Percentiles rank a stretch among this genome's conserved stretches.
phyloP scores from a whole-genome alignment of 192 early-diverging fungal species.

The Coemansia sp. region DNA sequence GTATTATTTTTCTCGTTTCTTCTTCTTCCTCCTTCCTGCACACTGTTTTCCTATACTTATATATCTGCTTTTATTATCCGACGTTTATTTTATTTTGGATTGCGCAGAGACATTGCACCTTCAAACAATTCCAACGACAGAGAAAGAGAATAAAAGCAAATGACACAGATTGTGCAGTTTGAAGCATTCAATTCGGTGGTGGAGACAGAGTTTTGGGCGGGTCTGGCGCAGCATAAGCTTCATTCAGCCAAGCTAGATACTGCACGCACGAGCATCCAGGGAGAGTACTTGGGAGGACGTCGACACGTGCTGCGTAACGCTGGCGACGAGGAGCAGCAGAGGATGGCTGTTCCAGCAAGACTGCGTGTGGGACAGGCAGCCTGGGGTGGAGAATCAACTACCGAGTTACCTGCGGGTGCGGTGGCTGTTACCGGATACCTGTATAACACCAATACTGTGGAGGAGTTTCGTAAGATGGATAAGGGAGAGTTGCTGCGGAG shows the following conservation, averaged over 20 bases:
- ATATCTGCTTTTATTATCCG: background rate
- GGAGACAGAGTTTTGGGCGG: conserved; percentile 88
- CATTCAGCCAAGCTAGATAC: conserved; percentile 79
- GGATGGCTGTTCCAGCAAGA: conserved; percentile 54
- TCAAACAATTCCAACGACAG: too few relatives aligned
- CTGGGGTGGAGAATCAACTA: conserved; percentile 28
- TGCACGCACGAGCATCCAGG: conserved; percentile 50
- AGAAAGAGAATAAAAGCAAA: background rate
- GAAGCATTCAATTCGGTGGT: conserved; percentile 79
- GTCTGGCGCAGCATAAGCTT: conserved; percentile 79
- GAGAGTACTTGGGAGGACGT: conserved; percentile 64
- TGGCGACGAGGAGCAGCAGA: conserved; percentile 16
- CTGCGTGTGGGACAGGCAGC: conserved; percentile 60
- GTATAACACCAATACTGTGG: conserved; percentile 92
- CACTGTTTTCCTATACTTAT: background rate
- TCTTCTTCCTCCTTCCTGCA: too few relatives aligned
- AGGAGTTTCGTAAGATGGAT: conserved; percentile 83
- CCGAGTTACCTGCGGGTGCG: conserved; percentile 2
- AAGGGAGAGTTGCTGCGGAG: conserved; percentile 62
- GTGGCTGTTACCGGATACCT: conserved; percentile 45
- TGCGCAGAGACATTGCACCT: background rate
- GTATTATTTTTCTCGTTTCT: too few relatives aligned
- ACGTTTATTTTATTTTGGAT: conserved; percentile 1
- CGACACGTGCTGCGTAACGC: conserved; percentile 43
- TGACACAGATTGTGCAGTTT: conserved; percentile 68